phyloP scores from a whole-genome alignment of 73 alveolate genomes.

The Paramecium sexaurelia region DNA sequence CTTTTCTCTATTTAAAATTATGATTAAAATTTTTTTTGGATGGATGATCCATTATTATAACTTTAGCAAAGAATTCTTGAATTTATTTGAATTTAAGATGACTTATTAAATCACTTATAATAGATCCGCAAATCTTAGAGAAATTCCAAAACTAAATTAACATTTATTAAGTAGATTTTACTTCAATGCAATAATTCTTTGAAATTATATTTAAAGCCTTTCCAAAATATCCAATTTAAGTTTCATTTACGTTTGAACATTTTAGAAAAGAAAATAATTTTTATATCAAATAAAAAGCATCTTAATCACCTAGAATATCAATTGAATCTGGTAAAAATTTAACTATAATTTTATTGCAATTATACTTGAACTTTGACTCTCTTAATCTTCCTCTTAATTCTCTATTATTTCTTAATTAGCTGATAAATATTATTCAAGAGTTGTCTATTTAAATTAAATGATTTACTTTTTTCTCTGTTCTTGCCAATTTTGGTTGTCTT shows the following conservation, averaged over 20 bases:
- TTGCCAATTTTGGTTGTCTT: background rate
- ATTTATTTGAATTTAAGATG: background rate
- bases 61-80: background rate
- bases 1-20: background rate
- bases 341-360: background rate
- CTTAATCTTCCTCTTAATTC: background rate
- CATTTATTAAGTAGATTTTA: background rate
- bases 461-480: background rate
- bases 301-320: background rate
- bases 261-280: background rate
- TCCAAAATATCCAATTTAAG: conserved; percentile 19
- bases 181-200: background rate
- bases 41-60: background rate
- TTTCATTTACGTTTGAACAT: background rate
- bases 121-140: background rate
- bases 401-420: background rate
- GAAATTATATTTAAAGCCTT: background rate
- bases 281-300: background rate
- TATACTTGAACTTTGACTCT: background rate
- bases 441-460: background rate
- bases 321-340: background rate
- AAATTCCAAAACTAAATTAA: background rate
- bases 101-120: background rate
- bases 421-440: conserved; percentile 1
- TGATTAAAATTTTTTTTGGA: background rate